Conservation (phyloP, 2,329 filamentous ascomycete species). For the Fusarium subglutinans region DNA sequence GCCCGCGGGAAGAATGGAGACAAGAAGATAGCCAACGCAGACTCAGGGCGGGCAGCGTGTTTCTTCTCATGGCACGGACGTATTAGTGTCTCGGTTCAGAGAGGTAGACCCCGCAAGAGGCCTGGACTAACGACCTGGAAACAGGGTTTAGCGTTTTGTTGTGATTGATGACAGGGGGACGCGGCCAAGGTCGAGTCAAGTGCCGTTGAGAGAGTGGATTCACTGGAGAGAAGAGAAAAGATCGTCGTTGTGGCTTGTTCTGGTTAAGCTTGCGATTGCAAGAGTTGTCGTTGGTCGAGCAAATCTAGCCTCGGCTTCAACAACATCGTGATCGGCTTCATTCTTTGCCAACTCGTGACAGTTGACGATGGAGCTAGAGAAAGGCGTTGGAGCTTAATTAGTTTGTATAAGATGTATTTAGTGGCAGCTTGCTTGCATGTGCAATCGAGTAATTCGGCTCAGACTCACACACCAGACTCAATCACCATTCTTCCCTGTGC, state of each 20-base stretch:
- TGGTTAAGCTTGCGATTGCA: slow-evolving; percentile 26
- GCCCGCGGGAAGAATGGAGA: neutral
- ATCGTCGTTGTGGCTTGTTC: slow-evolving; percentile 10
- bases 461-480: neutral
- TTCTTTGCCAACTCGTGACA: neutral
- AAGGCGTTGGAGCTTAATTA: neutral
- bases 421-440: neutral
- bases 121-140: neutral
- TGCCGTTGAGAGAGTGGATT: neutral
- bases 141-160: neutral
- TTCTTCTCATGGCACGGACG: neutral
- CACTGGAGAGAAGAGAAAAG: neutral
- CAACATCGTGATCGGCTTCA: neutral
- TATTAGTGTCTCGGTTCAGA: neutral
- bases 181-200: slow-evolving; percentile 3
- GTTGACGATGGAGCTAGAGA: neutral
- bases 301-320: slow-evolving; percentile 13
- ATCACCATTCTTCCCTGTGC: neutral
- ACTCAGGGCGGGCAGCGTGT: neutral
- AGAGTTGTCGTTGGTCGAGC: neutral
- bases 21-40: neutral
- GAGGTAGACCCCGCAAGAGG: neutral
- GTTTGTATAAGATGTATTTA: slow-evolving; percentile 3
- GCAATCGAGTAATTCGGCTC: neutral
- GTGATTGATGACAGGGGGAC: neutral